A percentile compares a stretch with the other conserved stretches of the same genome.
phyloP scores from a whole-genome alignment of 305 asterid genomes.

The Striga hermonthica region DNA sequence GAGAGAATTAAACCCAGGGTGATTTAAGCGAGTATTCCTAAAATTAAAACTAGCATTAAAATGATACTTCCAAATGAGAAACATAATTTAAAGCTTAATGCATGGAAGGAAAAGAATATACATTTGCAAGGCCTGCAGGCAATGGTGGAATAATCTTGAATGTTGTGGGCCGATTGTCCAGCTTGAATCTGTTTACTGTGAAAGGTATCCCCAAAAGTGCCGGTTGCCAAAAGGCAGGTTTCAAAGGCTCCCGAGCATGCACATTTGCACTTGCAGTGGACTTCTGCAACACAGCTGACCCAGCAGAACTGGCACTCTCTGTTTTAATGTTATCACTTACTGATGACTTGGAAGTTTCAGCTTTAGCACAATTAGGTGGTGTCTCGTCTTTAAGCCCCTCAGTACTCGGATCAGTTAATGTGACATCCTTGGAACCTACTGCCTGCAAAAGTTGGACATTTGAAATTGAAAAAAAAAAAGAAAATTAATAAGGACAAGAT shows the following conservation, averaged over 20 bases:
- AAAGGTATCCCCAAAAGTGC: constrained; percentile 56
- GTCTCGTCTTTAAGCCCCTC: constrained; percentile 48
- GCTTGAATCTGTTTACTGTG: constrained; percentile 66
- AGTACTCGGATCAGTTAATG: constrained; percentile 43
- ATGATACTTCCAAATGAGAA: no score
- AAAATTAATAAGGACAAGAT: no score
- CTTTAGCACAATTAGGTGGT: constrained; percentile 41
- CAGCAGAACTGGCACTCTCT: constrained; percentile 40
- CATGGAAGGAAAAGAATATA: constrained; percentile 33
- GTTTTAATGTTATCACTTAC: constrained; percentile 36
- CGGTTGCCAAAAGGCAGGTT: constrained; percentile 53
- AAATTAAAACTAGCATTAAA: no score
- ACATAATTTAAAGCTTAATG: no score
- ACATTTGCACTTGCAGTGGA: constrained; percentile 40
- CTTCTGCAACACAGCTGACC: constrained; percentile 36
- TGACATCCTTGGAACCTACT: constrained; percentile 54
- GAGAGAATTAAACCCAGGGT: no score
- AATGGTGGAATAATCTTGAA: constrained; percentile 77
- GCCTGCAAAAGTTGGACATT: constrained; percentile 52
- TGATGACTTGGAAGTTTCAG: constrained; percentile 50
- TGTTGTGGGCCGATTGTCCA: constrained; percentile 91
- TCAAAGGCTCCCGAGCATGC: constrained; percentile 43
- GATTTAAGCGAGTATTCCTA: no score
- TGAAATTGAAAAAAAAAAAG: constrained; percentile 21
- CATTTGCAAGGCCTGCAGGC: constrained; percentile 77